phyloP scores from a whole-genome alignment of 2,329 filamentous ascomycete genomes.

The Paecilomyces formosus region DNA sequence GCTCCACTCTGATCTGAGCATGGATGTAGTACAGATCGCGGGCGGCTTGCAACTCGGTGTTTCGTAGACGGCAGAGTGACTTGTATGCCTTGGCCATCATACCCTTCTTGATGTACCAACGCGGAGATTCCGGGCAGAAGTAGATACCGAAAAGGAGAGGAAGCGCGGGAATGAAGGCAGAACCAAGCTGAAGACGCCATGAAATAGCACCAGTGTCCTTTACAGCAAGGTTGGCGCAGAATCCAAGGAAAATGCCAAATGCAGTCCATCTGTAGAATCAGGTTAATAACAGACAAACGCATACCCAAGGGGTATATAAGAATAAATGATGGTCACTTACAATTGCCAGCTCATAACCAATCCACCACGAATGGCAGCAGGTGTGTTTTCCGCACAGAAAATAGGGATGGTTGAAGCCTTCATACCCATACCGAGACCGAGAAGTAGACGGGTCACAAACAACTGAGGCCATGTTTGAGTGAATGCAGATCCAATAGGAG shows the following conservation, averaged over 20 bases:
- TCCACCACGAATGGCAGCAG: slow-evolving; percentile 48
- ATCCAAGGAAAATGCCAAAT: slow-evolving; percentile 61
- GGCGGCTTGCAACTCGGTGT: slow-evolving; percentile 53
- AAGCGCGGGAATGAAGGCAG: slow-evolving; percentile 58
- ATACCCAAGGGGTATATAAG: slow-evolving; percentile 18
- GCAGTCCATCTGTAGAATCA: slow-evolving; percentile 39
- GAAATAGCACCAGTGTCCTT: slow-evolving; percentile 51
- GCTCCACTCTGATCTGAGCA: slow-evolving; percentile 43
- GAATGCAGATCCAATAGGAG: slow-evolving; percentile 60
- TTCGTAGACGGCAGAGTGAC: slow-evolving; percentile 51
- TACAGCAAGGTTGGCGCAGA: slow-evolving; percentile 57
- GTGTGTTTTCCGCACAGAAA: slow-evolving; percentile 50
- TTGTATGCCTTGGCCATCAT: slow-evolving; percentile 54
- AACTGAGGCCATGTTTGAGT: slow-evolving; percentile 54
- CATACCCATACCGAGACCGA: slow-evolving; percentile 57
- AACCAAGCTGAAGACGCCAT: slow-evolving; percentile 59
- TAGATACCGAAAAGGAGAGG: slow-evolving; percentile 52
- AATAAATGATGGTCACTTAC: slow-evolving; percentile 18
- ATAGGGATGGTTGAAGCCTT: slow-evolving; percentile 50
- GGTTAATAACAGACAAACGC: slow-evolving; percentile 15
- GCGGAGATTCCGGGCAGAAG: slow-evolving; percentile 58
- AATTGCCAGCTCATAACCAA: slow-evolving; percentile 50
- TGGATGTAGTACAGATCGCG: slow-evolving; percentile 58
- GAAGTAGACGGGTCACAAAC: slow-evolving; percentile 48
- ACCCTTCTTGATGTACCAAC: slow-evolving; percentile 62